Base-by-base conservation (phyloP, 1,284 basidiomycete species). In the Retiboletus flavoniger region DNA sequence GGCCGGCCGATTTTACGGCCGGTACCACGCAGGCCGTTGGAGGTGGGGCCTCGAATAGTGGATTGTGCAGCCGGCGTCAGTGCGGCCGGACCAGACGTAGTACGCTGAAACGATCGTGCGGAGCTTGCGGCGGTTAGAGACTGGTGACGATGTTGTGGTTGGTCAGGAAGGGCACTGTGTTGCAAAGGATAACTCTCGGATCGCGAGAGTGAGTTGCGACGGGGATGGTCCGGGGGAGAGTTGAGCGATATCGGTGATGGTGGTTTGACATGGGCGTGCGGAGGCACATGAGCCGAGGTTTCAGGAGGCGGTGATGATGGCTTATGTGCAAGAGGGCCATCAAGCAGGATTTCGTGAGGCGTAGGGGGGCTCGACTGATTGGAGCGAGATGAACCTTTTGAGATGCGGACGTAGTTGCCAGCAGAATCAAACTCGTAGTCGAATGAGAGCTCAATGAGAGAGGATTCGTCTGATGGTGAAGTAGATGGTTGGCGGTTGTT, bases 401-500 rank as follows among this genome's bases (percentile, higher is more conserved):
- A 77, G 35, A 76, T 61, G 39, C 87, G 83, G 38, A 85, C 74
- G 55, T 78, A 77, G 60, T 87, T 80, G 4, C 85, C 87, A 4
- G 80, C 72, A 6, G 75, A 74, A 66, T 86, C 82, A 47, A 75
- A 73, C 55, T 83, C 77, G 59, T 87, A 89, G 61, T 84, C 82
- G 66, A 89, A 88, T 3, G 85, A 88, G 56, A 88, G 78, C 59
- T 88, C 85, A 40, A 83, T 80, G 59, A 84, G 79, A 17, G 80
- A 82, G 1, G 80, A 82, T 55, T 82, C 80, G 63, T 84, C 82
- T 19, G 83, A 83, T 49, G 72, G 69, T 1, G 79, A 76, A 4
- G 78, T 75, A 13, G 72, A 70, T 8, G 72, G 58, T 19, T 71
- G 66, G 26, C 70, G 71, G 53, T 47, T 63, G 35, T 63, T 70